Evolutionary conservation across 2,329 filamentous ascomycete genomes (phyloP), one percentile per base, ranked within the genome.

Genomic region (Pyrenophora seminiperda): DNA sequence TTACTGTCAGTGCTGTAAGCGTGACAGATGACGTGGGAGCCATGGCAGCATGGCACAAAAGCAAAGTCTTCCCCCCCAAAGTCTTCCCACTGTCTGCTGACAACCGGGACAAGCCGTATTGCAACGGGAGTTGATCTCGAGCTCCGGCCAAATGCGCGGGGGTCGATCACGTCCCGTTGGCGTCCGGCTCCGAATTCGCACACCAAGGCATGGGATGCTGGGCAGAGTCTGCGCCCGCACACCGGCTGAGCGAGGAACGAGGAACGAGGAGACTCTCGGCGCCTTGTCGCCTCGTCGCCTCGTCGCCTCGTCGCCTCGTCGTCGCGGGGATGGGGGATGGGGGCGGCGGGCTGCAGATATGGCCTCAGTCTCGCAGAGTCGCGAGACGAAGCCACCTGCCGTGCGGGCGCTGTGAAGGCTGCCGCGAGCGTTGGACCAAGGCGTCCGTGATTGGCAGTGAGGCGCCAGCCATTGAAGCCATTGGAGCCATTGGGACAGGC

Each of bases 401-500:
- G 20, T 27, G 19, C 31, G 50, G 50, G 43, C 48, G 54, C 41
- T 42, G 46, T 38, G 18, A 46, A 22, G 41, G 44, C 44, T 53
- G 54, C 49, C 40, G 53, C 54, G 59, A 58, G 57, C 46, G 52
- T 58, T 61, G 59, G 59, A 42, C 55, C 57, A 50, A 57, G 53
- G 50, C 44, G 50, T 37, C 31, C 41, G 51, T 41, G 30, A 15
- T 15, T 7, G 5, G 18, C 36, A 17, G 19, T 56, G 52, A 64
- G 62, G 60, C 47, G 61, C 29, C 47, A 48, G 38, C 36, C 32
- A 27, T 31, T 44, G 56, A n/a, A n/a, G n/a, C n/a, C n/a, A n/a
- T n/a, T n/a, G n/a, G n/a, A n/a, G 38, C 36, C 32, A 27, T 31
- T 44, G 56, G 54, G 47, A 46, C 29, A 40, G 37, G 45, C 54